These are phyloP conservation scores for Microascus cirrosus DNA, from an alignment of 2,329 filamentous ascomycete species.

Conservation along the genomic window DNA sequence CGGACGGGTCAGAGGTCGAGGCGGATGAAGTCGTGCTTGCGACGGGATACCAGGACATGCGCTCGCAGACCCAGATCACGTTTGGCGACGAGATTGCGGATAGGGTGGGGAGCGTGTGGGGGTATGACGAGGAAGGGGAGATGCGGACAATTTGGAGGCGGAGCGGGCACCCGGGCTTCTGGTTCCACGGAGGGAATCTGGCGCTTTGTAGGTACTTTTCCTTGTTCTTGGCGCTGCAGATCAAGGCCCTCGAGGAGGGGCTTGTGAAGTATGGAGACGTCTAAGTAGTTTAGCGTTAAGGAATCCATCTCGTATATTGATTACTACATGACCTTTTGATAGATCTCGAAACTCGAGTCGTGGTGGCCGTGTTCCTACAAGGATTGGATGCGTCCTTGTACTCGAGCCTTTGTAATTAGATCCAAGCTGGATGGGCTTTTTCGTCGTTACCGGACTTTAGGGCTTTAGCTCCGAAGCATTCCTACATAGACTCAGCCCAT, in stretches of 20 bases:
- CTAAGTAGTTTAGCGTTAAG: background rate
- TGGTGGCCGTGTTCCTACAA: too few relatives aligned
- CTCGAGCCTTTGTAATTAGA: too few relatives aligned
- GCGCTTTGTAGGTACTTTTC: slow-evolving; percentile 52
- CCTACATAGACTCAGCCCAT: too few relatives aligned
- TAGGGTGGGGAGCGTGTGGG: slow-evolving; percentile 49
- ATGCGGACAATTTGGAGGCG: slow-evolving; percentile 45
- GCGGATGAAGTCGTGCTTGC: slow-evolving; percentile 55
- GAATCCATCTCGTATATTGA: background rate
- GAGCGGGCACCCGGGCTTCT: slow-evolving; percentile 52
- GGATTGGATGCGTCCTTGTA: too few relatives aligned
- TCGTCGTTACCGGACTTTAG: too few relatives aligned
- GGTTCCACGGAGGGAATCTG: slow-evolving; percentile 56
- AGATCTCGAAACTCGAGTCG: background rate
- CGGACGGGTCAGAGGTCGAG: slow-evolving; percentile 42
- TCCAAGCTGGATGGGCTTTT: too few relatives aligned
- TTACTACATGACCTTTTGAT: background rate
- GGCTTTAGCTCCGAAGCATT: too few relatives aligned
- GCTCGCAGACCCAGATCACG: slow-evolving; percentile 46
- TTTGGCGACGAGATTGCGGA: slow-evolving; percentile 52
- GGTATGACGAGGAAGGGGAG: slow-evolving; percentile 46
- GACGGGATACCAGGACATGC: slow-evolving; percentile 60
- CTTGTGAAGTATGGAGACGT: slow-evolving; percentile 20
- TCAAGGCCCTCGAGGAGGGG: slow-evolving; percentile 31
- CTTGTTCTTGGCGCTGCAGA: slow-evolving; percentile 38